These are phyloP conservation scores for Isoetes engelmannii DNA, from an alignment of 83 land plant species.

Conservation along the genomic window DNA sequence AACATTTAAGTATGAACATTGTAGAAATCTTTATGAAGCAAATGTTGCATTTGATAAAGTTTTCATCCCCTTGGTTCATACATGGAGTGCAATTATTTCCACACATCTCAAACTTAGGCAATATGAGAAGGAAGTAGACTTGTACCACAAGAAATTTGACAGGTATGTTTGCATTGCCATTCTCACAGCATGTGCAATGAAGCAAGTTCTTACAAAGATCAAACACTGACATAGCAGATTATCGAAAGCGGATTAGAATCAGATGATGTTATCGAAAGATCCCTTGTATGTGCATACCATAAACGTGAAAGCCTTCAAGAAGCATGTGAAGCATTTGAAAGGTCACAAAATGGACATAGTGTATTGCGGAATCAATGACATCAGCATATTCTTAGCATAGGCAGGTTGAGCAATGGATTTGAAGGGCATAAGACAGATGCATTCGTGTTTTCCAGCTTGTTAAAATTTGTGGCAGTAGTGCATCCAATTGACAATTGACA, in stretches of 20 bases:
- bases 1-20: too few relatives aligned
- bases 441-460: not conserved
- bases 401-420: slow-evolving; percentile 26
- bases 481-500: too few relatives aligned
- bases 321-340: slow-evolving; percentile 45
- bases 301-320: slow-evolving; percentile 31
- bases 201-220: too few relatives aligned
- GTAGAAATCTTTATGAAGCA: slow-evolving; percentile 3
- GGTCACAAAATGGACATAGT: slow-evolving; percentile 29
- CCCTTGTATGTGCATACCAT: slow-evolving; percentile 35
- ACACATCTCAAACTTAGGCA: not conserved
- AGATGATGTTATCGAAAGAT: slow-evolving; percentile 38
- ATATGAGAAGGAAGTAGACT: not conserved
- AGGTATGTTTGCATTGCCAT: too few relatives aligned
- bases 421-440: slow-evolving; percentile 6
- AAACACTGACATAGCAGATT: not conserved
- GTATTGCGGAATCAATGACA: slow-evolving; percentile 48
- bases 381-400: slow-evolving; percentile 40
- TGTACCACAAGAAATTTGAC: too few relatives aligned
- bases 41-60: slow-evolving; percentile 1
- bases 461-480: slow-evolving; percentile 7
- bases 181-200: too few relatives aligned
- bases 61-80: not conserved
- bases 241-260: slow-evolving; percentile 17
- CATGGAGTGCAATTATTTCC: slow-evolving; percentile 13